Evolutionary conservation across 352 stramenopile species (phyloP), one percentile per base, ranked within the genome.

Genomic region (Peronosclerospora sorghi): DNA sequence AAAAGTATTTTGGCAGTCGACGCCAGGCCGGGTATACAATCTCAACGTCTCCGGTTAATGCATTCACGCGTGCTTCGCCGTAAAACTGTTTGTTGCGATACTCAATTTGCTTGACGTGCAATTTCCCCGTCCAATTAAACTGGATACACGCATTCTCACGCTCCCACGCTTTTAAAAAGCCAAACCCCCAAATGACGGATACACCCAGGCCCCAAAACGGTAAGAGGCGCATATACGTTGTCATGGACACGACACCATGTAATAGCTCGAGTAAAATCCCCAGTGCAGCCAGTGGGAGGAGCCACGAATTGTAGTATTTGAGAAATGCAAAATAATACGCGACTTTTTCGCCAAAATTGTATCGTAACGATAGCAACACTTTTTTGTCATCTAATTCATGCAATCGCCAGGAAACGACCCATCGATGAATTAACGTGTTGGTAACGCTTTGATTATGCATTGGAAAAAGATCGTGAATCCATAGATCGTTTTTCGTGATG

Each of bases 251-350:
- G 5, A 82, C 38, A 2, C 68, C 59, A 30, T 65, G 67, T 6
- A 83, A 27, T 9, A 82, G 27, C 17, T 80, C 60, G 37, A 86
- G 50, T n/a, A 82, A 36, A 21, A 84, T 60, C 0, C 80, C 80
- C 13, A 82, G 29, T 6, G 69, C 50, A n/a, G 77, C 80, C 18
- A 93, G 63, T 23, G 80, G 80, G 18, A 90, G 62, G 5, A 93
- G 59, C 49, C 62, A 67, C 12, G 56, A 65, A 43, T 89, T 87
- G 71, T 93, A 93, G 36, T 74, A 89, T 41, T 87, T 75, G 41
- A 87, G 65, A 35, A 89, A 89, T 27, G 74, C 78, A 40, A 90
- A 93, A 51, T 93, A 93, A 56, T 87, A 93, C 34, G 77, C 67
- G 24, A 93, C 80, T 29, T 89, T 89, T 35, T 93, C 80, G 19